Conservation (phyloP, 345 rosid genomes). For the Populus davidiana region DNA sequence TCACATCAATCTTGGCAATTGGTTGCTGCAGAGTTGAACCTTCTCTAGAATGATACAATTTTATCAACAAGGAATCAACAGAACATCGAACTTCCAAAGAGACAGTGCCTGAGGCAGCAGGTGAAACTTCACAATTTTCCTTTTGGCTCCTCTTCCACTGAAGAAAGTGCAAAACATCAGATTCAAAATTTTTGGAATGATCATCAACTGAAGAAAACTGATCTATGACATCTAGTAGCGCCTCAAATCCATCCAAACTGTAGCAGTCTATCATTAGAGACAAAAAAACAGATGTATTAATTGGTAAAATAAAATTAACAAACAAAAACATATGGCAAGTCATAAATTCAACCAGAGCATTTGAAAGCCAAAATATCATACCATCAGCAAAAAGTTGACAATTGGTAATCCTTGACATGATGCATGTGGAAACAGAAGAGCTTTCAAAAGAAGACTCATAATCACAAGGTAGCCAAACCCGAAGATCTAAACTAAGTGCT, state of each 20-base stretch:
- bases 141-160: conserved; percentile 40
- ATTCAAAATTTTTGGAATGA: conserved; percentile 50
- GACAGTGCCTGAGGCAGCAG: conserved; percentile 29
- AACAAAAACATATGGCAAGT: neutral
- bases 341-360: conserved; percentile 6
- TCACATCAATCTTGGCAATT: conserved; percentile 57
- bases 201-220: conserved; percentile 52
- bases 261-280: conserved; percentile 49
- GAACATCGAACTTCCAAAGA: conserved; percentile 42
- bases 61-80: conserved; percentile 50
- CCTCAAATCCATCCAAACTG: conserved; percentile 51
- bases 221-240: conserved; percentile 51
- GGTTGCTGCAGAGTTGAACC: conserved; percentile 45
- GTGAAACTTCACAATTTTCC: conserved; percentile 34
- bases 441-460: conserved; percentile 21
- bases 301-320: conserved; percentile 5
- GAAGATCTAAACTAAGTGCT: conserved; percentile 57
- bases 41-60: conserved; percentile 34
- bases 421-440: conserved; percentile 40
- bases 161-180: conserved; percentile 57
- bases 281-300: conserved; percentile 9
- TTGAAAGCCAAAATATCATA: conserved; percentile 33
- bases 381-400: conserved; percentile 69
- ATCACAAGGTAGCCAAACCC: conserved; percentile 75
- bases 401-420: conserved; percentile 57